phyloP scores from a whole-genome alignment of 345 rosid species.

The Citrus inodora region DNA sequence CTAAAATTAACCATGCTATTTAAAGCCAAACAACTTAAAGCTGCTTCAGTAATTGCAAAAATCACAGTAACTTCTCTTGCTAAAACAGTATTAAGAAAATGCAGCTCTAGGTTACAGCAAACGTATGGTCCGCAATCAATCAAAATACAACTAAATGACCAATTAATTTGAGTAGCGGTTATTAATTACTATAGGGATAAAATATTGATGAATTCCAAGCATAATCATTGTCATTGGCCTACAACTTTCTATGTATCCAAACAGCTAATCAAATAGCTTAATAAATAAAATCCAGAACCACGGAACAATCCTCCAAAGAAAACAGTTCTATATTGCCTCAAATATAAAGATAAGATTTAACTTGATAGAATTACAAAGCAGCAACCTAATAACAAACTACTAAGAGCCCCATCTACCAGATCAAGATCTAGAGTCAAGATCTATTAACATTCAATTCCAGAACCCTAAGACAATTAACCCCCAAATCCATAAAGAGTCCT shows the following conservation, averaged over 20 bases:
- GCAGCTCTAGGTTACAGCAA: too few relatives aligned
- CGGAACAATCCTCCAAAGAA: neutral
- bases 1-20: too few relatives aligned
- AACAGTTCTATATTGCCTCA: neutral
- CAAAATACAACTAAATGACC: too few relatives aligned
- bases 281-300: neutral
- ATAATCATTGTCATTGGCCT: neutral
- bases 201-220: too few relatives aligned
- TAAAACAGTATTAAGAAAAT: too few relatives aligned
- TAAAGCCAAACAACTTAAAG: too few relatives aligned
- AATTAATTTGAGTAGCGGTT: too few relatives aligned
- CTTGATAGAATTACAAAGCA: neutral
- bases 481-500: conserved; percentile 43
- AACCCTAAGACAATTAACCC: conserved; percentile 9
- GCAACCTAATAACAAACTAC: neutral
- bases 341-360: neutral
- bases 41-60: too few relatives aligned
- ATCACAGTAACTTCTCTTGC: too few relatives aligned
- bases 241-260: neutral
- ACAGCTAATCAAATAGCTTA: too few relatives aligned
- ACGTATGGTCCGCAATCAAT: too few relatives aligned
- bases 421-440: conserved; percentile 16
- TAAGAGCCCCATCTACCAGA: neutral
- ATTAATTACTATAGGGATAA: too few relatives aligned
- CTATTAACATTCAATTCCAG: neutral